Conservation (phyloP, 2,329 filamentous ascomycete genomes). For the Microdochium paspali region DNA sequence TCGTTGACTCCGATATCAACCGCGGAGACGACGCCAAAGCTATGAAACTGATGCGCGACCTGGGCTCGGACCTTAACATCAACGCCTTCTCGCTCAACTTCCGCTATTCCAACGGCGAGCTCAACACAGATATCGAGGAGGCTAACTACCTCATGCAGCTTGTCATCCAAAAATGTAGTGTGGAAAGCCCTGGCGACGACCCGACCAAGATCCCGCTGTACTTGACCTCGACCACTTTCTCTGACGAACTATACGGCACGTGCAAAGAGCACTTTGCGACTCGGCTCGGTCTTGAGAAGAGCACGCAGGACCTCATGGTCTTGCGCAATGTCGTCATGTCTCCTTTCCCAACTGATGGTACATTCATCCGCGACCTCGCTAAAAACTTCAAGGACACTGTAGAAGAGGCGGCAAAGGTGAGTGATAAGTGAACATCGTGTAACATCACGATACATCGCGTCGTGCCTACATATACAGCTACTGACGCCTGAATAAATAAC, state of each 20-base stretch:
- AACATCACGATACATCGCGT: no score
- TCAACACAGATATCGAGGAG: constrained; percentile 34
- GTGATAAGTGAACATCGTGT: not conserved
- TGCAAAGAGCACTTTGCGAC: constrained; percentile 30
- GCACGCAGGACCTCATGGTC: constrained; percentile 28
- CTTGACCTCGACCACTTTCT: constrained; percentile 33
- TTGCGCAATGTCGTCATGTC: constrained; percentile 39
- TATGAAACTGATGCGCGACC: constrained; percentile 25
- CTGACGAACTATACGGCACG: constrained; percentile 26
- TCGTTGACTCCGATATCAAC: constrained; percentile 17
- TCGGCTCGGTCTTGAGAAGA: constrained; percentile 23
- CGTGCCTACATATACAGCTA: no score
- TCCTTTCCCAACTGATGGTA: constrained; percentile 27
- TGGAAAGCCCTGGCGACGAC: constrained; percentile 27
- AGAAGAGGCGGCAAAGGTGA: constrained; percentile 14
- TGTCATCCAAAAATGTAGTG: constrained; percentile 30
- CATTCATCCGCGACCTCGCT: constrained; percentile 28
- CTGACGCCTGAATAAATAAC: no score
- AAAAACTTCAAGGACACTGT: constrained; percentile 19
- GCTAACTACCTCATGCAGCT: constrained; percentile 37
- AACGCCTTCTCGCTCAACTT: constrained; percentile 36
- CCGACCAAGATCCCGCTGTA: constrained; percentile 30
- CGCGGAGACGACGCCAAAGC: constrained; percentile 18
- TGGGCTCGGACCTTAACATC: constrained; percentile 38
- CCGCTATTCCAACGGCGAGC: constrained; percentile 21